Base-by-base conservation (phyloP, 1,284 basidiomycete species). In the Ustilago curta region DNA sequence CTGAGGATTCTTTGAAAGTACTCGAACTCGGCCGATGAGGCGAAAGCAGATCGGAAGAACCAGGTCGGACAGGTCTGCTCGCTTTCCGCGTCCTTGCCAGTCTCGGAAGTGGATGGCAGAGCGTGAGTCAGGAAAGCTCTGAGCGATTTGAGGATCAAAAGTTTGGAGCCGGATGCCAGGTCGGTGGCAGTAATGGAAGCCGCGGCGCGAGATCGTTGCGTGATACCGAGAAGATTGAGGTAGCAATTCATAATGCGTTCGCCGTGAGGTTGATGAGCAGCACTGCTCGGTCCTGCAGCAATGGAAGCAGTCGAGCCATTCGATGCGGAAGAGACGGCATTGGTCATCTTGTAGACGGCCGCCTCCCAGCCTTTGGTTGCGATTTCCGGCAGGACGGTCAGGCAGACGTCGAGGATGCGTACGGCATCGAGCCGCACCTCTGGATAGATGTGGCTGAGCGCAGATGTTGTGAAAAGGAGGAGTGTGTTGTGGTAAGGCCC, bases 381-480 rank as follows among this genome's bases (percentile, higher is more conserved):
- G 8, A 61, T 86, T 16, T 88, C 87, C 1, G 94, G 93, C 3
- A 92, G 89, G 52, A 88, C 84, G 37, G 92, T 90, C 3, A 98
- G 88, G 37, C 95, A 88, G 16, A 97, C 85, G 79, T 93, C 89
- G 52, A 99, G 86, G 70, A 95, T 89, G 27, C 90, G 90, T 70
- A 96, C 88, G 1, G 94, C 94, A 82, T 98, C 96, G 47, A 97
- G 88, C 9, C 94, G 89, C 63, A 98, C 93, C 79, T 95, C 93
- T 9, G 94, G 94, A 84, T 95, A 96, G 62, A 99, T 97, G 80
- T 97, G 92, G 0, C 93, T 95, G 83, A 97, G 91, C 0, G 94
- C 94, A 4, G 95, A 96, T 2, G 93, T 91, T 0, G 91, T 90
- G 84, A 94, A 97, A 91, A 88, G 4, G 91, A 88, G 83, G 94